Conservation (phyloP, 1,284 basidiomycete species). For the Phlebopus sp. region DNA sequence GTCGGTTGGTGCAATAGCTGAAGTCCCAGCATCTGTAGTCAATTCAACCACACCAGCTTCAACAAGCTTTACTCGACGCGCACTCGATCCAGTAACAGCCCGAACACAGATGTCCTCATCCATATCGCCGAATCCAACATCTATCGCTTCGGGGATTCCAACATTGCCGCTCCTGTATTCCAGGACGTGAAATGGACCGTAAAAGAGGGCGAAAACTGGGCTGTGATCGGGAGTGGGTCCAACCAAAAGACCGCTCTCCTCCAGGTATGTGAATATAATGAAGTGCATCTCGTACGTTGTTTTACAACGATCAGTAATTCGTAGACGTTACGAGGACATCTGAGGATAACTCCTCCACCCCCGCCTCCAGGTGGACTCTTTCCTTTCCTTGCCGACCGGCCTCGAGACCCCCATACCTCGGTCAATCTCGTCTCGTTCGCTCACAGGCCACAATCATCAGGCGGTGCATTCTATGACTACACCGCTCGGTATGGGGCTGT, state of each 20-base stretch:
- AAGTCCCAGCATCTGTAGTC: background rate
- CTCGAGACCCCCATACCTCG: slow-evolving; percentile 45
- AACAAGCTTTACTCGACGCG: slow-evolving; percentile 8
- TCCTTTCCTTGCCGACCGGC: slow-evolving; percentile 54
- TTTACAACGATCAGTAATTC: background rate
- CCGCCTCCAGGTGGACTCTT: slow-evolving; percentile 66
- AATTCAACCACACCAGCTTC: background rate
- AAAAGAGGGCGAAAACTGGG: slow-evolving; percentile 66
- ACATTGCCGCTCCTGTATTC: slow-evolving; percentile 47
- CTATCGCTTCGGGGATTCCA: slow-evolving; percentile 50
- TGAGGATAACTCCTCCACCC: slow-evolving; percentile 60
- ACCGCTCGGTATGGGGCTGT: slow-evolving; percentile 87
- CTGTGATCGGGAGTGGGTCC: slow-evolving; percentile 57
- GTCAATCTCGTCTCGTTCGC: slow-evolving; percentile 75
- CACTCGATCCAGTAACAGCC: no score
- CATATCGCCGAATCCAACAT: slow-evolving; percentile 45
- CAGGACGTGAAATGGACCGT: slow-evolving; percentile 59
- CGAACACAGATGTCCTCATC: slow-evolving; percentile 28
- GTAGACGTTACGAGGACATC: slow-evolving; percentile 68
- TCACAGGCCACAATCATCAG: slow-evolving; percentile 52
- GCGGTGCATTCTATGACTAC: slow-evolving; percentile 86
- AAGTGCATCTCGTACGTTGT: background rate
- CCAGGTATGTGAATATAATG: slow-evolving; percentile 43
- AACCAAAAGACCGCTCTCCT: slow-evolving; percentile 54
- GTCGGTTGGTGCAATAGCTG: background rate